Conservation (phyloP, 1,284 basidiomycete species). For the Pascua guehoae region DNA sequence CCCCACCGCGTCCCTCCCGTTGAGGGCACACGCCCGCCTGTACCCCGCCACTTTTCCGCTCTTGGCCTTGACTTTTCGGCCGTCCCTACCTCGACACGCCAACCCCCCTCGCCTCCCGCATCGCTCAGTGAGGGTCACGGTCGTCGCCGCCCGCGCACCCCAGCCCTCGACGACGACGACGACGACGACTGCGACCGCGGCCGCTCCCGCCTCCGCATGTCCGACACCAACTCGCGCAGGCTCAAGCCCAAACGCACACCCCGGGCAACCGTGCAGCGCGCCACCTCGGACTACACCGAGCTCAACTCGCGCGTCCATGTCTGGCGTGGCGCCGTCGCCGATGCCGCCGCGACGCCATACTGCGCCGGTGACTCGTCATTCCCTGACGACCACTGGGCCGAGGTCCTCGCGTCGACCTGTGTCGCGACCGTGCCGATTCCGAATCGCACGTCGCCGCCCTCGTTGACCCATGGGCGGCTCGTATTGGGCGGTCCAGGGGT, state of each 20-base stretch:
- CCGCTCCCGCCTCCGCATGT: not conserved
- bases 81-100: not conserved
- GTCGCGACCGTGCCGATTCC: no score
- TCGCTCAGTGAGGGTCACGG: slow-evolving; percentile 1
- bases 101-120: slow-evolving; percentile 1
- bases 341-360: slow-evolving; percentile 3
- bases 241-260: no score
- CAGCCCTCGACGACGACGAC: not conserved
- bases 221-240: no score
- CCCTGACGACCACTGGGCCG: no score
- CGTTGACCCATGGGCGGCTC: slow-evolving; percentile 7
- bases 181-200: not conserved
- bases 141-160: not conserved
- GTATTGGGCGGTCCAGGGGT: slow-evolving; percentile 6
- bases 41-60: slow-evolving; percentile 7
- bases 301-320: slow-evolving; percentile 4
- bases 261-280: slow-evolving; percentile 1
- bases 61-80: slow-evolving; percentile 15
- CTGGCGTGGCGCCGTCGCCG: slow-evolving; percentile 4
- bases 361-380: no score
- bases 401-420: no score
- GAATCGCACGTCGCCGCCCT: not conserved
- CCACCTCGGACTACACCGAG: slow-evolving; percentile 5
- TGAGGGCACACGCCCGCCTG: slow-evolving; percentile 9
- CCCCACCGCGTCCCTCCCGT: not conserved